Percentiles rank a stretch among this genome's conserved stretches.
phyloP scores from a whole-genome alignment of 2,329 filamentous ascomycete species.

The Rhinocladiella mackenziei region DNA sequence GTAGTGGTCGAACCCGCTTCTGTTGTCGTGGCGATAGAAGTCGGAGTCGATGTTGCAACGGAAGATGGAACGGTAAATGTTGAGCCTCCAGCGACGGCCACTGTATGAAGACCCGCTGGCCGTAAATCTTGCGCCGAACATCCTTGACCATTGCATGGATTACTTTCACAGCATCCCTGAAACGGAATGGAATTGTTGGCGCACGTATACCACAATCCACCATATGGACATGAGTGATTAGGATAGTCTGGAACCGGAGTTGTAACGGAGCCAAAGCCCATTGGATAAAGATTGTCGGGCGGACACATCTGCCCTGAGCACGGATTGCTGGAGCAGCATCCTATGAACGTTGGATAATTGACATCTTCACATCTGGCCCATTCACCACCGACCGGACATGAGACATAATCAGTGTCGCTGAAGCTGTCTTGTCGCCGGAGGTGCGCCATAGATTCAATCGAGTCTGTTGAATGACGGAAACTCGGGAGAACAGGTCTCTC shows the following conservation, averaged over 20 bases:
- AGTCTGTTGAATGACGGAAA: conserved; percentile 3
- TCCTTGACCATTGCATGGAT: conserved; percentile 21
- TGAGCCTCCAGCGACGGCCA: conserved; percentile 16
- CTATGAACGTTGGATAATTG: conserved; percentile 28
- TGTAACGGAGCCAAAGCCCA: conserved; percentile 18
- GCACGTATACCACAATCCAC: conserved; percentile 21
- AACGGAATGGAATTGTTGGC: conserved; percentile 15
- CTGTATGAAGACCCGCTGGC: conserved; percentile 15
- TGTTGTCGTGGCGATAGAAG: neutral
- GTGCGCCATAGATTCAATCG: conserved; percentile 9
- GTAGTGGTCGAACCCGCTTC: neutral
- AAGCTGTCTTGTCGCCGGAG: conserved; percentile 11
- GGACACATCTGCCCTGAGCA: conserved; percentile 23
- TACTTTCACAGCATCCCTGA: conserved; percentile 19
- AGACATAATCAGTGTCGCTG: conserved; percentile 15
- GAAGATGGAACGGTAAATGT: conserved; percentile 18
- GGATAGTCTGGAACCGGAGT: conserved; percentile 17
- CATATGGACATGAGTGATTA: conserved; percentile 20
- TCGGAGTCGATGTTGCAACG: conserved; percentile 10
- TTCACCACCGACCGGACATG: conserved; percentile 28
- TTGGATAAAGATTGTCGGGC: conserved; percentile 11
- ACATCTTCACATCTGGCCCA: conserved; percentile 28
- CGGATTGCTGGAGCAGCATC: conserved; percentile 31
- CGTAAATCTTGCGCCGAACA: conserved; percentile 12
- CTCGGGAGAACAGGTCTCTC: no score